Conservation (phyloP, 2,329 filamentous ascomycete genomes). For the Hawksworthiomyces lignivorus region DNA sequence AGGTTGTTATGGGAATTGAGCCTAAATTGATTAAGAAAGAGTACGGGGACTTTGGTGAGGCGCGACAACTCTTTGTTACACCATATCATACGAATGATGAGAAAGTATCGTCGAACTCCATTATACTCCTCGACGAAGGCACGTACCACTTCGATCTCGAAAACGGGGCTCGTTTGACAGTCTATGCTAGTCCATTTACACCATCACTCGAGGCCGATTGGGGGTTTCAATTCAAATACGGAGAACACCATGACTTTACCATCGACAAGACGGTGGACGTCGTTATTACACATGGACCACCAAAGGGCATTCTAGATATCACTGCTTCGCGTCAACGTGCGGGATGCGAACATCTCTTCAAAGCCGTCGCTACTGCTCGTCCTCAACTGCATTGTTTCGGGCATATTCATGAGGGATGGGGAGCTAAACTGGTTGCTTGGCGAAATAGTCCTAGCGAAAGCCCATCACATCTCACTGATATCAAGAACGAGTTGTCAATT, state of each 20-base stretch:
- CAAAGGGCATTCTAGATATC: constrained; percentile 41
- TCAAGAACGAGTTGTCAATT: constrained; percentile 36
- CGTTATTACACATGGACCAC: constrained; percentile 49
- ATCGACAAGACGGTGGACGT: constrained; percentile 34
- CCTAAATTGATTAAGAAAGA: constrained; percentile 17
- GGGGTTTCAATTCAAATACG: constrained; percentile 41
- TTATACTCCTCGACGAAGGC: constrained; percentile 44
- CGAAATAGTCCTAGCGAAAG: constrained; percentile 16
- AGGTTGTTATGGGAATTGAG: constrained; percentile 8
- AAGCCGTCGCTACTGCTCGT: constrained; percentile 32
- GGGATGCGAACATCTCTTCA: constrained; percentile 38
- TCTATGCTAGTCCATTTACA: constrained; percentile 49
- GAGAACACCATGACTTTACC: constrained; percentile 29
- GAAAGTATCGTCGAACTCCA: constrained; percentile 26
- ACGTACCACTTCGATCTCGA: constrained; percentile 36
- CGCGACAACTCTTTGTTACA: constrained; percentile 32
- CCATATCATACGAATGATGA: no score
- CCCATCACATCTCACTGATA: constrained; percentile 38
- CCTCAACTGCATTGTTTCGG: constrained; percentile 49
- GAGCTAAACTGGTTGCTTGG: constrained; percentile 47
- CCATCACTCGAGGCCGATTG: constrained; percentile 33
- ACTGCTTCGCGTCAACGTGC: constrained; percentile 23
- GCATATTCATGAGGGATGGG: constrained; percentile 55
- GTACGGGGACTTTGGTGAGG: constrained; percentile 33
- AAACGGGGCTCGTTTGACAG: constrained; percentile 40